Base-by-base conservation (phyloP, 2,329 filamentous ascomycete genomes). In the Alternaria sp. region DNA sequence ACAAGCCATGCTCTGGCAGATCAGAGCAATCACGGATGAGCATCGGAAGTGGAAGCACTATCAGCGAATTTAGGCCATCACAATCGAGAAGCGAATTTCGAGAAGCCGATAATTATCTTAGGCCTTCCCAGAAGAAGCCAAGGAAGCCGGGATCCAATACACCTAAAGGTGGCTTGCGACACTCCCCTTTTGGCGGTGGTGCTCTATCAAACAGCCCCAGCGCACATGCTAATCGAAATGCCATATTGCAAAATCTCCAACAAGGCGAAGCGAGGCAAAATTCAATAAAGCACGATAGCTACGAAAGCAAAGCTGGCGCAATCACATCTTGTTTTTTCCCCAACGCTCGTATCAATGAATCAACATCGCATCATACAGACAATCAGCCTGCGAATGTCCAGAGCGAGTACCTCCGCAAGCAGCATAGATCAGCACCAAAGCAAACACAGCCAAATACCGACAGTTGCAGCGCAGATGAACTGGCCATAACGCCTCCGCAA, bases 311-410 rank as follows among this genome's bases (percentile, higher is more conserved):
- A 28, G n/a, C 11, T 4, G 26, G 36, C 9, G n/a, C 33, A 26
- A 36, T 54, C 17, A 63, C 50, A 14, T 67, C 67, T 23, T 36
- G 13, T 9, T 53, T 65, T 33, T 67, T 70, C 23, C 50, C 54
- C n/a, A 58, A 62, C 9, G 63, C 67, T 45, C 62, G 61, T 29
- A 68, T 72, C 54, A 71, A 71, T 24, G 65, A 70, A 26, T 72
- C 63, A 10, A 70, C 61, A 3, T 42, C 51, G 24, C 61, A 58
- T 7, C 23, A 11, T 39, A 29, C 8, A 37, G n/a, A 39, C 8
- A 24, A 3, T 24, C 37, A 10, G 14, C 10, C 34, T 24, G 17
- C 6, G 8, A 36, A 14, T 34, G 6, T n/a, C 29, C 36, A 45
- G 10, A 48, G 33, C 33, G 33, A 37, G 3, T 39, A 64, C 26